A percentile compares a stretch with the other conserved stretches of the same genome.
These are phyloP conservation scores for Hypoxylon rickii DNA, from an alignment of 495 filamentous ascomycete species.

Conservation along the genomic window DNA sequence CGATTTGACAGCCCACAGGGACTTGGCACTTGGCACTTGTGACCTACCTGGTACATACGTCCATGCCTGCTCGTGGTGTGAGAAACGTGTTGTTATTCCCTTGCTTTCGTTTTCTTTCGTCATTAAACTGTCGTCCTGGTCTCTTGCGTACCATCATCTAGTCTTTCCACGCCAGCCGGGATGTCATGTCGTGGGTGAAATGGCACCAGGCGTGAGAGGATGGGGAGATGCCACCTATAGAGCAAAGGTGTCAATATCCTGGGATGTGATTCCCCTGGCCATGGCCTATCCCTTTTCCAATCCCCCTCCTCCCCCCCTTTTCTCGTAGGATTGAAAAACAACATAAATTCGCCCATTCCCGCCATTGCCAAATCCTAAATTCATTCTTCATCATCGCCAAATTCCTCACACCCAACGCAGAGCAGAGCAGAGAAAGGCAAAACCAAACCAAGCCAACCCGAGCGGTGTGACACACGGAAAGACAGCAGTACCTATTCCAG, in stretches of 20 bases:
- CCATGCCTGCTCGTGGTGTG: background rate
- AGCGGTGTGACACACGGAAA: background rate
- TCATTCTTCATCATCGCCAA: background rate
- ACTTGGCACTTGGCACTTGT: no score
- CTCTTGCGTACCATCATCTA: no score
- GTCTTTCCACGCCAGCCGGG: no score
- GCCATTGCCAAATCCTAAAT: background rate
- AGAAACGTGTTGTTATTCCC: no score
- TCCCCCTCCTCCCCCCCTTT: background rate
- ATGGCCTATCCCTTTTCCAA: background rate
- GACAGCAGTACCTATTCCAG: background rate
- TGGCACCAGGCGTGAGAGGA: no score
- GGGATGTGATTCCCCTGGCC: conserved; percentile 9
- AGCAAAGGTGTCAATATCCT: no score
- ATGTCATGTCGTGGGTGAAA: no score
- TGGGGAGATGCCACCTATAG: no score
- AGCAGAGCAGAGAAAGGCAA: background rate
- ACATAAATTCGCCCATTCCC: conserved; percentile 26
- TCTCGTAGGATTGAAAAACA: background rate
- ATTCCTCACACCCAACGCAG: background rate
- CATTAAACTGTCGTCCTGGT: no score
- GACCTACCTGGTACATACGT: background rate
- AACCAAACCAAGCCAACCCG: background rate
- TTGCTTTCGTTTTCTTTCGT: no score
- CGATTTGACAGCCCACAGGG: no score